A percentile compares a stretch with the other conserved stretches of the same genome.
Evolutionary conservation across 805 yeast genomes (phyloP).

Genomic region (Debaryomyces hansenii): DNA sequence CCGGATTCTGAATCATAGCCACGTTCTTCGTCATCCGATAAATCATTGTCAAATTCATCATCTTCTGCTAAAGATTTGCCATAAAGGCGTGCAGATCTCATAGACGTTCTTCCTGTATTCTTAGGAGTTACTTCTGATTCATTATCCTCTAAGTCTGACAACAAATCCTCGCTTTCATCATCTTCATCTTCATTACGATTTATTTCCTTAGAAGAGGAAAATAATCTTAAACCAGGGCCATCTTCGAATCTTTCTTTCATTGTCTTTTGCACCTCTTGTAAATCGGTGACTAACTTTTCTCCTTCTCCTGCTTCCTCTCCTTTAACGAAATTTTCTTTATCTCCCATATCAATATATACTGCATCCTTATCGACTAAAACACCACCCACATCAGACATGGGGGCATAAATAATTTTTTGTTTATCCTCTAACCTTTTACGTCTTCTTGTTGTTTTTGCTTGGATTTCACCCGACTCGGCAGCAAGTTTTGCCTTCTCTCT

Average conservation of each 20-base stretch:
- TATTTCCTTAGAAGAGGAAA: slow-evolving; percentile 59
- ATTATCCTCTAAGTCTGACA: slow-evolving; percentile 30
- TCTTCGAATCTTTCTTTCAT: slow-evolving; percentile 56
- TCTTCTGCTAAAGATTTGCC: slow-evolving; percentile 53
- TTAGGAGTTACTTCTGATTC: slow-evolving; percentile 31
- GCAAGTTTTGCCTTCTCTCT: slow-evolving; percentile 69
- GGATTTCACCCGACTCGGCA: slow-evolving; percentile 56
- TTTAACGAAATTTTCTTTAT: slow-evolving; percentile 52
- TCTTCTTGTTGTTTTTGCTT: slow-evolving; percentile 58
- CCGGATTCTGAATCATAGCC: slow-evolving; percentile 39
- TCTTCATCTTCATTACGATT: slow-evolving; percentile 38
- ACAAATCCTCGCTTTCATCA: slow-evolving; percentile 30
- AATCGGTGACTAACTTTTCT: slow-evolving; percentile 76
- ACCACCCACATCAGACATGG: slow-evolving; percentile 99
- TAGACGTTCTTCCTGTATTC: slow-evolving; percentile 60
- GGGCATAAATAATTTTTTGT: slow-evolving; percentile 93
- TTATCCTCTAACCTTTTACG: slow-evolving; percentile 91
- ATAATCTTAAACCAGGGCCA: slow-evolving; percentile 74
- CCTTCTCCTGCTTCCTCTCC: slow-evolving; percentile 80
- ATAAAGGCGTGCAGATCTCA: slow-evolving; percentile 58
- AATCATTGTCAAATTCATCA: slow-evolving; percentile 41
- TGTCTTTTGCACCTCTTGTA: slow-evolving; percentile 68
- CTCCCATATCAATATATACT: slow-evolving; percentile 85
- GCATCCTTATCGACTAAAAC: slow-evolving; percentile 96
- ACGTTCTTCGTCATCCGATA: slow-evolving; percentile 45